Base-by-base conservation (phyloP, 345 rosid species). In the Ceriops zippeliana region DNA sequence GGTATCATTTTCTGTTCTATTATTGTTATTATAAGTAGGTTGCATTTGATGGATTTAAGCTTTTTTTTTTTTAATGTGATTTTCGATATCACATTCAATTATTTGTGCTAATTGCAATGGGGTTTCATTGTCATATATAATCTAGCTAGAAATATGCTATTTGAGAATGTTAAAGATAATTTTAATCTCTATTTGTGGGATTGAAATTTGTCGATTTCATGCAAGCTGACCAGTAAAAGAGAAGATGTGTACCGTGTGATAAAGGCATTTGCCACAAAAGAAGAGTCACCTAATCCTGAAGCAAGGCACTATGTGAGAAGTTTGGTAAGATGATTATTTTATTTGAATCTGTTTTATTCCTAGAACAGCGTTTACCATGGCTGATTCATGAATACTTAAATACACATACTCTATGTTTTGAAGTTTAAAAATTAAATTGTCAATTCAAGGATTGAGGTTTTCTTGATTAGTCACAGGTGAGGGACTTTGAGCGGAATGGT, bases 401-500 rank as follows among this genome's bases (percentile, higher is more conserved):
- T 15, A 0, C 19, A 42, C 49, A 13, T 1, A 42, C 49, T 42
- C 49, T 65, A 4, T 27, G 1, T 9, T 51, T 52, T 13, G 52
- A 34, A 34, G 53, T 7, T 17, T 21, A 9, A 37, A 21, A 21
- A 16, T 63, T 68, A 47, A 65, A 47, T 61, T 61, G 56, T 73
- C 75, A 68, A 57, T 69, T 10, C 74, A 77, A 69, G 51, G 75
- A 38, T 78, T 86, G 83, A 83, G 81, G 66, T 59, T 75, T 82
- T 79, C 79, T 75, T 75, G 72, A 82, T 82, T 89, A 86, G 93
- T 95, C 96, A 91, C 97, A 91, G 97, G 86, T 95, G 60, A 88
- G 82, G 84, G 96, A 95, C 70, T 91, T 88, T 37, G 97, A 95
- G 87, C 73, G 82, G 72, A 91, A 84, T 84, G 99, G 97, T 75